phyloP scores from a whole-genome alignment of 1,284 basidiomycete genomes.

The Xerocomus nothofagi region DNA sequence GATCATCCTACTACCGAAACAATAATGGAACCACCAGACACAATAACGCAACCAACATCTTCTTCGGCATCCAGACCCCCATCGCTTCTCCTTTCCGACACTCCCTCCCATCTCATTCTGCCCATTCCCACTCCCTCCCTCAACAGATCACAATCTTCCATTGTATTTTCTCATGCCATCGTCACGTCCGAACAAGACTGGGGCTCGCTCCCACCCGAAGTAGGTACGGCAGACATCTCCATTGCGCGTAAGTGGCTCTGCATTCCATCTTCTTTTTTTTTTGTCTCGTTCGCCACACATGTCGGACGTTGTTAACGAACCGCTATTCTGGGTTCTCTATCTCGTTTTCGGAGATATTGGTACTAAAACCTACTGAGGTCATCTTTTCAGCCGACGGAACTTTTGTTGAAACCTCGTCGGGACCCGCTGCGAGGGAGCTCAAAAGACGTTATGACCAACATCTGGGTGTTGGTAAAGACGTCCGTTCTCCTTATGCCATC shows the following conservation, averaged over 20 bases:
- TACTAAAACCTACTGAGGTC: slow-evolving; percentile 3
- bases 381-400: slow-evolving; percentile 58
- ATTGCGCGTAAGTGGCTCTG: slow-evolving; percentile 54
- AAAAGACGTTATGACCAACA: slow-evolving; percentile 71
- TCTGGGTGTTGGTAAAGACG: slow-evolving; percentile 60
- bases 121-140: slow-evolving; percentile 46
- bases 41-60: slow-evolving; percentile 15
- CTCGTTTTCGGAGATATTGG: background rate
- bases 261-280: slow-evolving; percentile 10
- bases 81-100: slow-evolving; percentile 26
- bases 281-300: background rate
- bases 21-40: slow-evolving; percentile 24
- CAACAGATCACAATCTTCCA: slow-evolving; percentile 44
- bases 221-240: slow-evolving; percentile 57
- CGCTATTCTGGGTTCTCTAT: background rate
- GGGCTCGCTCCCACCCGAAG: slow-evolving; percentile 44
- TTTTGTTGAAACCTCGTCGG: slow-evolving; percentile 77
- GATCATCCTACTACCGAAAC: slow-evolving; percentile 26
- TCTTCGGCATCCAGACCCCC: slow-evolving; percentile 23
- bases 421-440: slow-evolving; percentile 66
- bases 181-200: slow-evolving; percentile 30
- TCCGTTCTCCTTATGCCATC: slow-evolving; percentile 75
- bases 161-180: slow-evolving; percentile 42
- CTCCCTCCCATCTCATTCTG: slow-evolving; percentile 39
- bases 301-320: slow-evolving; percentile 7